phyloP scores from a whole-genome alignment of 345 rosid genomes.

The Lepidium aucheri region DNA sequence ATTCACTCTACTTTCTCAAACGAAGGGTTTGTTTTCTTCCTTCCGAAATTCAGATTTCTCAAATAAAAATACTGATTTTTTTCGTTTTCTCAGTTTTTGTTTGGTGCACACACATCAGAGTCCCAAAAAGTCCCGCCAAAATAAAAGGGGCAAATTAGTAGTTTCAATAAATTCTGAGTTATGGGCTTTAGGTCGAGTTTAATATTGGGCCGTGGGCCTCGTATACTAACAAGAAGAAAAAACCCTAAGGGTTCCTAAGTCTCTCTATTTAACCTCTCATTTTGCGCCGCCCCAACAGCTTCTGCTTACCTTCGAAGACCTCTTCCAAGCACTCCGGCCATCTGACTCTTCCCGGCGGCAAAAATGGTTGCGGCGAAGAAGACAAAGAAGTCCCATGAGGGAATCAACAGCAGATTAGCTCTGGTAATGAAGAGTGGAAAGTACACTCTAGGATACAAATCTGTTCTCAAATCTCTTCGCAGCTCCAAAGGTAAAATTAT shows the following conservation, averaged over 20 bases:
- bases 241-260: conserved; percentile 8
- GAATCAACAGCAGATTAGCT: conserved; percentile 77
- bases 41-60: conserved; percentile 3
- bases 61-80: background rate
- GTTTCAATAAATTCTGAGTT: background rate
- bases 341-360: conserved; percentile 4
- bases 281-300: background rate
- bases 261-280: conserved; percentile 6
- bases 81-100: background rate
- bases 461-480: conserved; percentile 62
- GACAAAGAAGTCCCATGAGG: conserved; percentile 76
- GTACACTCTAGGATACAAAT: conserved; percentile 65
- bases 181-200: background rate
- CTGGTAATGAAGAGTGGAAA: conserved; percentile 83
- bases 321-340: background rate
- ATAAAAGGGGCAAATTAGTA: background rate
- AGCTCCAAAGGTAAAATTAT: conserved; percentile 45
- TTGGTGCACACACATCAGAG: background rate
- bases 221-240: background rate
- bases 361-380: conserved; percentile 28
- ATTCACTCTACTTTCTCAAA: background rate
- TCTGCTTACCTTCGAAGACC: background rate
- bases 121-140: conserved; percentile 25
- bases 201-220: background rate
- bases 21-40: background rate